phyloP scores from a whole-genome alignment of 2,329 filamentous ascomycete species.

The Verticillium alfalfae region DNA sequence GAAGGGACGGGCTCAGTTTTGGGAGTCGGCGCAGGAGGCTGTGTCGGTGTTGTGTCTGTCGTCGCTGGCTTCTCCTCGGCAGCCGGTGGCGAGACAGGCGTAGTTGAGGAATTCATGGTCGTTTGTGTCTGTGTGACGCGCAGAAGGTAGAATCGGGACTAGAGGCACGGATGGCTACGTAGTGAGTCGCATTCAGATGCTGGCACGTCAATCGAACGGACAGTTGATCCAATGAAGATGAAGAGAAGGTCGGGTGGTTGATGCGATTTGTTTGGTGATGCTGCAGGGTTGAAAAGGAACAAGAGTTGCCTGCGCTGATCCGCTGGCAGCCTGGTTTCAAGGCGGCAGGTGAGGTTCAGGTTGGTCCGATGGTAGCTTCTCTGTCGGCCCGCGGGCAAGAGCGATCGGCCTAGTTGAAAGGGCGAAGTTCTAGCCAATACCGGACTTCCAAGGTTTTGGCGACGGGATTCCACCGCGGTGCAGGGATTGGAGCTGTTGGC shows the following conservation, averaged over 20 bases:
- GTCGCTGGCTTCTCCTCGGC: neutral
- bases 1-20: conserved; percentile 6
- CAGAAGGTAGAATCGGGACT: neutral
- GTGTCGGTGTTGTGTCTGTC: neutral
- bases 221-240: neutral
- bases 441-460: conserved; percentile 7
- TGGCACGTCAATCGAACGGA: neutral
- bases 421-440: neutral
- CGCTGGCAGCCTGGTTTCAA: neutral
- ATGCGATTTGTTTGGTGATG: neutral
- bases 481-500: conserved; percentile 12
- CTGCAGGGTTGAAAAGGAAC: neutral
- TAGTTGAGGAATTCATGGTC: neutral
- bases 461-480: conserved; percentile 6
- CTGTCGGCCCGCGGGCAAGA: neutral
- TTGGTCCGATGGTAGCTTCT: neutral
- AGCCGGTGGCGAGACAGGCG: neutral
- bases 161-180: neutral
- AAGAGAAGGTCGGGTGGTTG: neutral
- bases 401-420: neutral
- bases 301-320: neutral
- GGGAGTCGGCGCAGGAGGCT: neutral
- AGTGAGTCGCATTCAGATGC: neutral
- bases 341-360: neutral
- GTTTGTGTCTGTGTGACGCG: neutral